Evolutionary conservation across 805 yeast species (phyloP).

Genomic region (Nakazawaea ambrosiae): DNA sequence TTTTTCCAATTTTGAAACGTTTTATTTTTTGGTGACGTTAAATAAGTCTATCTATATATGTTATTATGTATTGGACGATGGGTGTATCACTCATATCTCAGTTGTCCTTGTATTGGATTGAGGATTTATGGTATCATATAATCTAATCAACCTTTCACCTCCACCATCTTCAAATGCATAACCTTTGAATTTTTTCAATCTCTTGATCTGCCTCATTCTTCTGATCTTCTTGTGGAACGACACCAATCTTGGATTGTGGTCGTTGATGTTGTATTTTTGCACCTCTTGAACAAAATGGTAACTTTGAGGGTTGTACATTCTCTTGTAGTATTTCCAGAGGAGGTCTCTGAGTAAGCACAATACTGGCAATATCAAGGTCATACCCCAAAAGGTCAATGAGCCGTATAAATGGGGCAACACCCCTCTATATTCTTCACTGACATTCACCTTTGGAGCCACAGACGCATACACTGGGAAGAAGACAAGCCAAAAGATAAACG

Average conservation of each 20-base stretch:
- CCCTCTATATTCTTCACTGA: conserved; percentile 82
- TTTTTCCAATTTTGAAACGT: no score
- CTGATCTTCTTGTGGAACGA: conserved; percentile 96
- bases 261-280: conserved; percentile 90
- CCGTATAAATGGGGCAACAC: conserved; percentile 71
- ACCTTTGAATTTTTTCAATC: conserved; percentile 98
- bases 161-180: conserved; percentile 97
- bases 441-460: conserved; percentile 75
- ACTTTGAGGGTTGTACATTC: conserved; percentile 86
- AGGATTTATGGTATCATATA: conserved; percentile 77
- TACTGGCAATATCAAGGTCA: conserved; percentile 64
- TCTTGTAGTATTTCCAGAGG: conserved; percentile 89
- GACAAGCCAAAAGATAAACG: conserved; percentile 73
- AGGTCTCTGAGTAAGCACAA: conserved; percentile 82
- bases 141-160: conserved; percentile 83
- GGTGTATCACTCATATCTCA: background rate
- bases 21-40: no score
- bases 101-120: conserved; percentile 46
- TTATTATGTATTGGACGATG: no score
- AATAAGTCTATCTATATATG: no score
- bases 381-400: conserved; percentile 77
- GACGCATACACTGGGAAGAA: conserved; percentile 84
- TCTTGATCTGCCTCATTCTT: conserved; percentile 94
- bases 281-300: conserved; percentile 96
- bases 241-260: conserved; percentile 92